These are phyloP conservation scores for Lentithecium fluviatile DNA, from an alignment of 495 filamentous ascomycete genomes.

Conservation along the genomic window DNA sequence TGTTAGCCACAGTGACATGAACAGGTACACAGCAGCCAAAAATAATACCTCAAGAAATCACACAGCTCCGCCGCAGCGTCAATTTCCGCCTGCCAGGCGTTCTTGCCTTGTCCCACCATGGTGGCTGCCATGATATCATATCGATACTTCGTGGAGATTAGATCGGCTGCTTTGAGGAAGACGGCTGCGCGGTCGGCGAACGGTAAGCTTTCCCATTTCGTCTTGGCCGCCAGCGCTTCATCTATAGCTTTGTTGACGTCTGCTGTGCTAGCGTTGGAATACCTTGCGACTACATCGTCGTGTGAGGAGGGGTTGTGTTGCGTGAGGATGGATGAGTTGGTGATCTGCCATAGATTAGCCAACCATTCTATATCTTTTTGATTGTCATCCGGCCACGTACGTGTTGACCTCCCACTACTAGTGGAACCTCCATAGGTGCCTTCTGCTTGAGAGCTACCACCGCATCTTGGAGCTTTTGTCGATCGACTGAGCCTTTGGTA, in stretches of 20 bases:
- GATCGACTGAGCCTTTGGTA: constrained; percentile 72
- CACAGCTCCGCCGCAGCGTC: constrained; percentile 88
- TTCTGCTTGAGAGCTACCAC: constrained; percentile 60
- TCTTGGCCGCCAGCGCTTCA: constrained; percentile 76
- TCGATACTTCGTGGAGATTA: constrained; percentile 84
- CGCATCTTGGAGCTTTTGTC: constrained; percentile 69
- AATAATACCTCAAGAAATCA: constrained; percentile 67
- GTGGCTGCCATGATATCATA: constrained; percentile 92
- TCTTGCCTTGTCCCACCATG: constrained; percentile 93
- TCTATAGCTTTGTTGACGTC: constrained; percentile 76
- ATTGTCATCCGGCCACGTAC: constrained; percentile 42
- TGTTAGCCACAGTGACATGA: constrained; percentile 15
- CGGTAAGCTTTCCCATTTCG: constrained; percentile 74
- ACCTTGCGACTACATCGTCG: constrained; percentile 67
- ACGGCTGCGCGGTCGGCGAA: constrained; percentile 90
- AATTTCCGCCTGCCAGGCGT: constrained; percentile 95
- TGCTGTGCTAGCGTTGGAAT: constrained; percentile 69
- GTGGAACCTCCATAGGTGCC: constrained; percentile 67
- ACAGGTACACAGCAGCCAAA: background rate
- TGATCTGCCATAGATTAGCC: constrained; percentile 45
- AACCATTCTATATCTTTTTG: background rate
- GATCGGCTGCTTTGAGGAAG: constrained; percentile 89
- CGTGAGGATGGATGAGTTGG: constrained; percentile 50
- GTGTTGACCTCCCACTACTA: constrained; percentile 76
- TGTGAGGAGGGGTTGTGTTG: constrained; percentile 80